Evolutionary conservation across 169 alveolate genomes (phyloP), one percentile per base, ranked within the genome.

Genomic region (Plasmodium adleri): DNA sequence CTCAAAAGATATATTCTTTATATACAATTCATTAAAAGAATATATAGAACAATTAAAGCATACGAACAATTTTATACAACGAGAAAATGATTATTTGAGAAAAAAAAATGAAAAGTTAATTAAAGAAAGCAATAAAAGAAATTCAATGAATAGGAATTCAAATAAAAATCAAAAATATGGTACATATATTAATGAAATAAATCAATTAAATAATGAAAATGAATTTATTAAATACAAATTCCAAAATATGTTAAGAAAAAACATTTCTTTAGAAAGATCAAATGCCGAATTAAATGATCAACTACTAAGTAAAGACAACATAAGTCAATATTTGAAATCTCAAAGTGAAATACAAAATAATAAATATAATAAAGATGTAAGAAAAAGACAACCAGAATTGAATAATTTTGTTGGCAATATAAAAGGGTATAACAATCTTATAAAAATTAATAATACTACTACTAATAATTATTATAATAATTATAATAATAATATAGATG

Each of bases 201-300:
- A 67, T 62, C 45, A 67, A 68, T 60, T 80, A 52, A 80, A 72
- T 49, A 60, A 80, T 24, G 83, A 80, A 80, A 80, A 80, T 43
- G 90, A 80, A 24, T 80, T 80, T 62, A 67, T 80, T 8, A 80
- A 80, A 68, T 68, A 80, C 49, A 66, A 80, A 52, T 62, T 54
- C 52, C 74, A 80, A 66, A 68, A 80, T 67, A 45, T 80, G 66
- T 32, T 80, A n/a, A 68, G 90, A 49, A 43, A 80, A 47, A 67
- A 80, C 50, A 12, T 67, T 59, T 54, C 83, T 43, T 71, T 80
- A 60, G 66, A 67, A 56, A 56, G 71, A 67, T 56, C 67, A 12
- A 67, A 80, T 47, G 39, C 12, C 3, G 66, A 80, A 54, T 47
- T 80, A 60, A 80, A 80, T 62, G 52, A 70, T 15, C 17, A 68